These are phyloP conservation scores for Penicillium verrucosum DNA, from an alignment of 2,329 filamentous ascomycete genomes.

Conservation along the genomic window DNA sequence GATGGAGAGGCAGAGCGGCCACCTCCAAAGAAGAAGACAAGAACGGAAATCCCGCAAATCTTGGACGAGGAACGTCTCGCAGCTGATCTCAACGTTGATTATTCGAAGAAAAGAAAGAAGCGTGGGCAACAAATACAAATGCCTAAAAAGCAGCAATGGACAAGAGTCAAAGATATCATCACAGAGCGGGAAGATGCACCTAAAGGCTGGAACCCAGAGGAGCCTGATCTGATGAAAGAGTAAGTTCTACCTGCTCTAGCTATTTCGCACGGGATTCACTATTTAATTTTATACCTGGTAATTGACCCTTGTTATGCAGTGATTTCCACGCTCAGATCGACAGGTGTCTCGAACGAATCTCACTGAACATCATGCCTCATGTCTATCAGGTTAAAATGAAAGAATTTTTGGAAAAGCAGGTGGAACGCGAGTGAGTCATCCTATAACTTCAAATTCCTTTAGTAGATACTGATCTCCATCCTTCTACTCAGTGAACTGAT, in stretches of 20 bases:
- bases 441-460: background rate
- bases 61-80: background rate
- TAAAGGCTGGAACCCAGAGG: background rate
- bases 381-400: background rate
- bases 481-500: background rate
- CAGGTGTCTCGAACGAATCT: background rate
- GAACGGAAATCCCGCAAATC: background rate
- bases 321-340: background rate
- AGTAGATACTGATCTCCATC: background rate
- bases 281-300: background rate
- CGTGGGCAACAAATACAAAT: background rate
- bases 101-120: background rate
- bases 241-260: background rate
- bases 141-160: background rate
- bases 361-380: slow-evolving; percentile 4
- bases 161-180: background rate
- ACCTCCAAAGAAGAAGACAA: background rate
- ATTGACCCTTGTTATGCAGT: background rate
- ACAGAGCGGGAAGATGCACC: background rate
- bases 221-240: background rate
- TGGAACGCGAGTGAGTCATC: background rate
- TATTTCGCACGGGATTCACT: background rate
- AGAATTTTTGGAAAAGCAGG: background rate
- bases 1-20: background rate
- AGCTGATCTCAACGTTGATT: background rate